These are phyloP conservation scores for Huiozyma sinensis DNA, from an alignment of 805 yeast species.

Conservation along the genomic window DNA sequence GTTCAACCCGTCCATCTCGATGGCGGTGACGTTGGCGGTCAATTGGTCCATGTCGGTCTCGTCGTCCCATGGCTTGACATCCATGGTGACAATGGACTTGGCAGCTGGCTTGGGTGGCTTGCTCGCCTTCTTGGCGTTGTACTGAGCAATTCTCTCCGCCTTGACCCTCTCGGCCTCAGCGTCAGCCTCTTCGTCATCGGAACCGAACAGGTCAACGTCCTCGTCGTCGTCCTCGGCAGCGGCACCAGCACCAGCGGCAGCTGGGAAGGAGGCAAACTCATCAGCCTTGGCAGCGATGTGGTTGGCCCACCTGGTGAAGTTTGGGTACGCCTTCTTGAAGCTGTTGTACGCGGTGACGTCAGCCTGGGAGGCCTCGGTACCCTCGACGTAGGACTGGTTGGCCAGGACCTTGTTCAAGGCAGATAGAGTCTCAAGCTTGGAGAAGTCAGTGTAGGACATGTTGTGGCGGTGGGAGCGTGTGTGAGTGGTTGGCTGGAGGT, in stretches of 20 bases:
- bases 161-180: constrained; percentile 95
- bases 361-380: constrained; percentile 88
- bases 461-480: neutral
- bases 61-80: constrained; percentile 99
- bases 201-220: constrained; percentile 91
- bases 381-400: constrained; percentile 90
- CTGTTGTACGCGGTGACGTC: constrained; percentile 92
- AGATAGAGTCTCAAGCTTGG: constrained; percentile 62
- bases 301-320: constrained; percentile 96
- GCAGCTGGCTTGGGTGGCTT: constrained; percentile 98
- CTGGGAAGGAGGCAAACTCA: constrained; percentile 75
- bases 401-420: constrained; percentile 77
- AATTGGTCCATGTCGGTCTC: constrained; percentile 91
- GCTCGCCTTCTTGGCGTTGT: constrained; percentile 94
- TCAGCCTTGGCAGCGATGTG: constrained; percentile 90
- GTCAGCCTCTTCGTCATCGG: constrained; percentile 89
- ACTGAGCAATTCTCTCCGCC: constrained; percentile 96
- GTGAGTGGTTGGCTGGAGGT: neutral
- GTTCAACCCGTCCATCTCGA: constrained; percentile 83
- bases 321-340: constrained; percentile 84
- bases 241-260: constrained; percentile 47
- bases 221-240: constrained; percentile 64
- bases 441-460: constrained; percentile 76
- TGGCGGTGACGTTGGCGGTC: constrained; percentile 73
- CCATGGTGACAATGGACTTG: constrained; percentile 91